Evolutionary conservation across 2,329 filamentous ascomycete genomes (phyloP).

Genomic region (Aphanocladium album): DNA sequence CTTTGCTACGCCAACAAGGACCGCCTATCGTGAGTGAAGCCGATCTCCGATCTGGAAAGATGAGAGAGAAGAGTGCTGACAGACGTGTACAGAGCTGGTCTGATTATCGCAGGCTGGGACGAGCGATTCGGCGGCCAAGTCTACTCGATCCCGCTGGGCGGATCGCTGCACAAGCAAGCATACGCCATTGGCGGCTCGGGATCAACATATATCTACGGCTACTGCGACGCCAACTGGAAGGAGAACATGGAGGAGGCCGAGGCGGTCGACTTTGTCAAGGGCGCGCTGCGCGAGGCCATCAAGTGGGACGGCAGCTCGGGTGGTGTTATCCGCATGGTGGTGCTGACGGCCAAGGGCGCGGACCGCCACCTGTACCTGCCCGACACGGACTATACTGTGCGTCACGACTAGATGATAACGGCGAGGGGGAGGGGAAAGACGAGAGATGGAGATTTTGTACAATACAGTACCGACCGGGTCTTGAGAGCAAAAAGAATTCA

Average conservation of each 20-base stretch:
- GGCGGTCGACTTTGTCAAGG: constrained; percentile 89
- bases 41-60: too few species aligned
- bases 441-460: constrained; percentile 20
- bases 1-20: constrained; percentile 98
- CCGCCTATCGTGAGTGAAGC: constrained; percentile 70
- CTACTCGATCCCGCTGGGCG: constrained; percentile 93
- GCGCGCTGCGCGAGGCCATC: constrained; percentile 86
- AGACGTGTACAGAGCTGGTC: constrained; percentile 64
- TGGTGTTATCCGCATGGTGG: constrained; percentile 96
- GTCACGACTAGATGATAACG: constrained; percentile 51
- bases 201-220: constrained; percentile 99
- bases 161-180: constrained; percentile 93
- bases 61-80: constrained; percentile 16
- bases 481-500: neutral
- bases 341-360: constrained; percentile 83
- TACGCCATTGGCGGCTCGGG: constrained; percentile 96
- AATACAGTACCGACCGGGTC: constrained; percentile 19
- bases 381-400: constrained; percentile 77
- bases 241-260: constrained; percentile 92
- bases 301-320: constrained; percentile 99
- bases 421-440: neutral
- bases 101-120: constrained; percentile 99
- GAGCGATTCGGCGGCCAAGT: constrained; percentile 92
- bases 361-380: constrained; percentile 93
- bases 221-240: constrained; percentile 93